Evolutionary conservation across 768 basidiomycete genomes (phyloP).

Genomic region (Austroboletus eburneus): DNA sequence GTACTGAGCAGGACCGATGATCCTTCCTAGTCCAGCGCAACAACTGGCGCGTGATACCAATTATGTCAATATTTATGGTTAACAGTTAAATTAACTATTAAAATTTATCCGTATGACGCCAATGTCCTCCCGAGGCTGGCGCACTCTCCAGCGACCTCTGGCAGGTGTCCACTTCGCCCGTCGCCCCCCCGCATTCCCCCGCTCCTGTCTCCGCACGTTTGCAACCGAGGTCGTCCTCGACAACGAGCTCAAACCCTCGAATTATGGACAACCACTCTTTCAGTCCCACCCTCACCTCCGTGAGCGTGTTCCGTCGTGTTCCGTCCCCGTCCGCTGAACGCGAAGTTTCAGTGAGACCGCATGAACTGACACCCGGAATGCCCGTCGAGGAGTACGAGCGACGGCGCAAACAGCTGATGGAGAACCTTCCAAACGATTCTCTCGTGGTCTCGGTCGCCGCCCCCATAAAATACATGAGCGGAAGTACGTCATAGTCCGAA

Average conservation of each 20-base stretch:
- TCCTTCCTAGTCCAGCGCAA: too few relatives aligned
- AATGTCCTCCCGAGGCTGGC: conserved; percentile 22
- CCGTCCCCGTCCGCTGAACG: conserved; percentile 4
- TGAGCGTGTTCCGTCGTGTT: conserved; percentile 29
- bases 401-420: conserved; percentile 67
- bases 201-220: conserved; percentile 20
- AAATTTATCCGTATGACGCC: conserved; percentile 4
- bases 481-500: conserved; percentile 48
- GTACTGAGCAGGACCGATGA: too few relatives aligned
- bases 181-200: not conserved
- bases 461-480: conserved; percentile 81
- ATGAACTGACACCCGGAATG: conserved; percentile 84
- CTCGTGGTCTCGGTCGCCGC: conserved; percentile 76
- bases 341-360: conserved; percentile 41
- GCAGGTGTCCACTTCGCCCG: not conserved
- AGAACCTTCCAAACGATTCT: conserved; percentile 64
- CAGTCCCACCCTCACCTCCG: conserved; percentile 81
- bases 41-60: conserved; percentile 22
- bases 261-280: conserved; percentile 74
- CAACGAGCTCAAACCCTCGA: conserved; percentile 56
- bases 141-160: conserved; percentile 7
- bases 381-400: conserved; percentile 70
- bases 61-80: not conserved
- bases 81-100: not conserved
- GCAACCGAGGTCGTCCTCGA: conserved; percentile 31